A percentile compares a stretch with the other conserved stretches of the same genome.
Evolutionary conservation across 306 rosid species (phyloP).

Genomic region (Cucumis melo): DNA sequence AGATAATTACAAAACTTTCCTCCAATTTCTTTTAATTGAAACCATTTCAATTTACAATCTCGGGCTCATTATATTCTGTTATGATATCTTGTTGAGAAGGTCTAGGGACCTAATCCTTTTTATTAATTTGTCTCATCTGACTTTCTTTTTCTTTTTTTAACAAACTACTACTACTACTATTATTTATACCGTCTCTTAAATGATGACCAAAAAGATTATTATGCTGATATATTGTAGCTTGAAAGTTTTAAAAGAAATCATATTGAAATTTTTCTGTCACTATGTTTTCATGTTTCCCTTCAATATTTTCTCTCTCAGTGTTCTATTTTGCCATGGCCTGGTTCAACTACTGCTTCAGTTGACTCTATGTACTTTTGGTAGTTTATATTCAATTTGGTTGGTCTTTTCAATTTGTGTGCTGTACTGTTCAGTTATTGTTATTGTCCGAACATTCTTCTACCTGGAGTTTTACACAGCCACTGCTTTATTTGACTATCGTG

Average conservation of each 20-base stretch:
- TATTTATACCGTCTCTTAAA: neutral
- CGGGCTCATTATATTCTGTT: neutral
- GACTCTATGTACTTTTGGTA: neutral
- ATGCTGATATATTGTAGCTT: neutral
- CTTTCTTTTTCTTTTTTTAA: neutral
- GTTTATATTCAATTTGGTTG: neutral
- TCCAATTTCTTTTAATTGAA: neutral
- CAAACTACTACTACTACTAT: no score
- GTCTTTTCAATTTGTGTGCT: neutral
- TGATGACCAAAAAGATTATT: neutral
- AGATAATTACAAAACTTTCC: neutral
- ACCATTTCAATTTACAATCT: neutral
- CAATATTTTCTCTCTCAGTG: neutral
- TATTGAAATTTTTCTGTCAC: neutral
- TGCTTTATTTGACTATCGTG: neutral
- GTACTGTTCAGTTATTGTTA: neutral
- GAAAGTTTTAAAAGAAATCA: neutral
- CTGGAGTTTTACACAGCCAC: neutral
- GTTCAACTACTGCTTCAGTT: neutral
- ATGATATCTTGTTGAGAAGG: neutral
- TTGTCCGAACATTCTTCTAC: neutral
- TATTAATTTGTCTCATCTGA: neutral
- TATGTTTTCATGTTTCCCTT: neutral
- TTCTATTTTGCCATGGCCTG: neutral
- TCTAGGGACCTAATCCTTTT: neutral